Percentiles rank a stretch among this genome's conserved stretches.
These are phyloP conservation scores for Medicago arabica DNA, from an alignment of 306 rosid species.

Conservation along the genomic window DNA sequence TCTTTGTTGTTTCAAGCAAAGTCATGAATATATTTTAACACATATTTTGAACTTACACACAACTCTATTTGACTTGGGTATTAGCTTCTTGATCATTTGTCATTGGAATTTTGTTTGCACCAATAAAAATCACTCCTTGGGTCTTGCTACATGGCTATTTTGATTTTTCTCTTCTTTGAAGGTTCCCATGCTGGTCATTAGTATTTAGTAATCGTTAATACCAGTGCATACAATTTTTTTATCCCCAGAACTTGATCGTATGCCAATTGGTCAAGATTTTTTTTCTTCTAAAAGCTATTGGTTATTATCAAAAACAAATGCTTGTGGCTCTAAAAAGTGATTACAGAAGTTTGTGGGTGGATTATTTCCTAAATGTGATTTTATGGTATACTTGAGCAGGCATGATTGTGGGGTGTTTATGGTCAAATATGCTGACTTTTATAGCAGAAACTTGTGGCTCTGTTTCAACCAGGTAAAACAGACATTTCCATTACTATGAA, in stretches of 20 bases:
- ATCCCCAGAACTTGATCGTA: conserved; percentile 6
- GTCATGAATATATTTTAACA: background rate
- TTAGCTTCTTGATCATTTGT: background rate
- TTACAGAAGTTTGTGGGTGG: conserved; percentile 17
- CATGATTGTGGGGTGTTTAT: conserved; percentile 91
- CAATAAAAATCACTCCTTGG: background rate
- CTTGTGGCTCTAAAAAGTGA: conserved; percentile 29
- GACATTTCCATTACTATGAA: conserved; percentile 30
- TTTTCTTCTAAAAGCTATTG: background rate
- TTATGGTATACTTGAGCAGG: conserved; percentile 51
- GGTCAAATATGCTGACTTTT: conserved; percentile 91
- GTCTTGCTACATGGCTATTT: background rate
- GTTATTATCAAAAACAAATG: background rate
- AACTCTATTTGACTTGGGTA: background rate
- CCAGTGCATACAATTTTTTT: background rate
- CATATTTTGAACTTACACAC: background rate
- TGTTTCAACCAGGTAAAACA: conserved; percentile 84
- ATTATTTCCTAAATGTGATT: conserved; percentile 35
- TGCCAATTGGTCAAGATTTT: background rate
- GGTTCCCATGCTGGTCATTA: background rate
- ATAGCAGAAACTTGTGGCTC: conserved; percentile 80
- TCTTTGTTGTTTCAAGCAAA: background rate
- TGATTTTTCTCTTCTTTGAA: background rate
- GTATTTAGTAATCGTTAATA: background rate
- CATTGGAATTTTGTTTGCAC: background rate